These are phyloP conservation scores for Pterocarpus macrocarpus DNA, from an alignment of 306 rosid genomes.

Conservation along the genomic window DNA sequence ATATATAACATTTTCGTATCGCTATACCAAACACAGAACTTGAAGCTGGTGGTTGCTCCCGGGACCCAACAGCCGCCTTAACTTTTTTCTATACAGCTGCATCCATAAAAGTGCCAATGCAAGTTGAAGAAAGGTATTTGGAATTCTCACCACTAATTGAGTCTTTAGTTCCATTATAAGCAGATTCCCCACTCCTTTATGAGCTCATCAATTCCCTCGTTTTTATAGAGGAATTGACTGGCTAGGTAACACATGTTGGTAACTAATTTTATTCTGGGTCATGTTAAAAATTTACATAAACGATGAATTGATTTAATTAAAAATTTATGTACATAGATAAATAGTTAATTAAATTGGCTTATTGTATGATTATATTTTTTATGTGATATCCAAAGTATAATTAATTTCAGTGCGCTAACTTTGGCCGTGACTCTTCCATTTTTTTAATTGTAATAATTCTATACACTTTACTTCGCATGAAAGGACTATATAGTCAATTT, in stretches of 20 bases:
- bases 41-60: neutral
- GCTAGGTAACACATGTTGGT: neutral
- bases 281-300: neutral
- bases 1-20: too few relatives aligned
- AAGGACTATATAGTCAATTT: too few relatives aligned
- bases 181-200: neutral
- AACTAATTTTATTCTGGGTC: neutral
- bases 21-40: neutral
- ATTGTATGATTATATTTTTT: too few relatives aligned
- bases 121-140: neutral
- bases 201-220: neutral
- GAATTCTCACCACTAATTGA: slow-evolving; percentile 9
- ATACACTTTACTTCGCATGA: too few relatives aligned
- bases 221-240: neutral
- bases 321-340: neutral
- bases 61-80: slow-evolving; percentile 15
- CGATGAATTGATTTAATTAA: neutral
- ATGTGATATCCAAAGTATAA: neutral
- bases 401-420: too few relatives aligned
- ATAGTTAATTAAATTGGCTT: neutral
- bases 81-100: neutral
- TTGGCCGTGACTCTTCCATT: too few relatives aligned
- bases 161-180: neutral
- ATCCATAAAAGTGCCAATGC: neutral
- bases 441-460: too few relatives aligned